Evolutionary conservation across 2,329 filamentous ascomycete species (phyloP), one percentile per base, ranked within the genome.

Genomic region (Elsinoe fawcettii): DNA sequence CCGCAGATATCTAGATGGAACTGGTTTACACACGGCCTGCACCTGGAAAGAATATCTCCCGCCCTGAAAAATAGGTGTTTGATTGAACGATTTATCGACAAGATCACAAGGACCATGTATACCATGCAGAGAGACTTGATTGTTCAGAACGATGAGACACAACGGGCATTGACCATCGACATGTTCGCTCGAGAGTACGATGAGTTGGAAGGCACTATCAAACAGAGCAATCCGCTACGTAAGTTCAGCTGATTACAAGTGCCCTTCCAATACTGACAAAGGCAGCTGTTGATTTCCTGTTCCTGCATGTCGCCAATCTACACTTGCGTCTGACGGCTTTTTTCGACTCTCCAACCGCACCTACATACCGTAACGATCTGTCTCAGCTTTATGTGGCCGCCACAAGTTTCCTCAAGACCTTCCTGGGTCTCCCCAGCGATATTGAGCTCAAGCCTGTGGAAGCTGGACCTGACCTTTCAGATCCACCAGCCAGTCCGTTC

Each of bases 261-360:
- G 14, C 14, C 5, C 14, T 3, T 12, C 34, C 14, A 37, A 7
- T 5, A 82, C 56, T 78, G 79, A 59, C 63, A 44, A 16, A 25
- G 7, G 9, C 60, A 77, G 75, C 71, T 27, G 67, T 77, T 14
- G 75, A 78, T 58, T 66, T 71, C 58, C 78, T 90, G 5, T 85
- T 91, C 65, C 76, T 91, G 59, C 82, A 82, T 62, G 87, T 87
- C 3, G 87, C 87, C 2, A 81, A 80, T 47, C 77, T 93, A 2
- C 88, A 92, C 66, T 81, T 92, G 54, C 83, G 87, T 5, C 75
- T 92, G 18, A 86, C 86, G 18, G 87, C 87, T 1, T 91, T 92
- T 74, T 93, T 91, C 69, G 87, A 90, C 69, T 85, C 86, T 3
- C 87, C 85, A 63, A 80, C 80, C 27, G 86, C 85, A 1, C 80